A percentile compares a stretch with the other conserved stretches of the same genome.
Conservation (phyloP, 2,329 filamentous ascomycete species). For the Ceratocystis variospora region DNA sequence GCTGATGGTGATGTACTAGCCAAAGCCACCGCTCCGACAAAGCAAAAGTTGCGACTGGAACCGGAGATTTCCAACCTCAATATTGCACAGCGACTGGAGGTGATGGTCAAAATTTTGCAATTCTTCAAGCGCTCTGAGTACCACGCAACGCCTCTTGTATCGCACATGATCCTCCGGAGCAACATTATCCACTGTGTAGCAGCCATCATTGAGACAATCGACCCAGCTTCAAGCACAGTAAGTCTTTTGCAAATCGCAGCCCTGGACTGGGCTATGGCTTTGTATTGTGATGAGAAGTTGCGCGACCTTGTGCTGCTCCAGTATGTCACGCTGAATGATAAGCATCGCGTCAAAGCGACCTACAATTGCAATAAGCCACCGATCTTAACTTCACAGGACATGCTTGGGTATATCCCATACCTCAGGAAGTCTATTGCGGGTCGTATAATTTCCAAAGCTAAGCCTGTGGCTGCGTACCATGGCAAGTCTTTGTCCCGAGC, state of each 20-base stretch:
- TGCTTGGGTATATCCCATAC: neutral
- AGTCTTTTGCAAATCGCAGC: neutral
- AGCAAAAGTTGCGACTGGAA: neutral
- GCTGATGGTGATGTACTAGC: neutral
- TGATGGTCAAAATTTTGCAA: constrained; percentile 8
- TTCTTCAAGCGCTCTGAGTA: neutral
- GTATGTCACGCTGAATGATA: neutral
- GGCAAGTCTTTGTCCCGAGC: neutral
- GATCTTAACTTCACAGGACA: neutral
- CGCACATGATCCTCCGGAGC: constrained; percentile 8
- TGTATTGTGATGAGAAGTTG: neutral
- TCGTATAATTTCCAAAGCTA: constrained; percentile 3
- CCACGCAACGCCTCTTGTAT: neutral
- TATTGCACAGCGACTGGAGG: neutral
- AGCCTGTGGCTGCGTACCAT: neutral
- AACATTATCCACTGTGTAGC: constrained; percentile 1
- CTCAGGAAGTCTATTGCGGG: neutral
- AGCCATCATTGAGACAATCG: constrained; percentile 6
- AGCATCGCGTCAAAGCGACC: neutral
- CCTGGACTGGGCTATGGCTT: constrained; percentile 2
- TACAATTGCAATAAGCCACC: neutral
- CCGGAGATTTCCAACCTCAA: neutral
- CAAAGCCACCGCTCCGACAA: neutral
- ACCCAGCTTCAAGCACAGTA: neutral
- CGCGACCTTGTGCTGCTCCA: neutral